These are phyloP conservation scores for Lobosporangium transversale DNA, from an alignment of 192 early-diverging fungal genomes.

Conservation along the genomic window DNA sequence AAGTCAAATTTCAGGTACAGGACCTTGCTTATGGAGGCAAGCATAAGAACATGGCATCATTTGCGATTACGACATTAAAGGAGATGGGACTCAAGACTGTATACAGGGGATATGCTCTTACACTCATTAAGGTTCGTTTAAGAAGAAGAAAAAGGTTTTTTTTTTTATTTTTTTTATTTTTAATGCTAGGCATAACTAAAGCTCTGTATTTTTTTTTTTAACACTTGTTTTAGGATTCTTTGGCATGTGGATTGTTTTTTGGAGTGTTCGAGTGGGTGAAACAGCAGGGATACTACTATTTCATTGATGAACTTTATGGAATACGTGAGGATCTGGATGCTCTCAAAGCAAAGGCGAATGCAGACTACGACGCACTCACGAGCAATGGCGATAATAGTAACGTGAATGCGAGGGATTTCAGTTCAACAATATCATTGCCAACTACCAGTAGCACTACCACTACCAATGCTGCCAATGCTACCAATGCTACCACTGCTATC, in stretches of 20 bases:
- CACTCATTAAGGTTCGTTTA: constrained; percentile 56
- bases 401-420: background rate
- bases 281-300: constrained; percentile 74
- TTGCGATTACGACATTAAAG: constrained; percentile 68
- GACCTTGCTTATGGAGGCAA: constrained; percentile 78
- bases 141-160: background rate
- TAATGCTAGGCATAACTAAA: too few species aligned
- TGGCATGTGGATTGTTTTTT: constrained; percentile 81
- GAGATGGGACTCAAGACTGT: constrained; percentile 63
- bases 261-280: constrained; percentile 82
- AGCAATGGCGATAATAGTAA: background rate
- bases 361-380: background rate
- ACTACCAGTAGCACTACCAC: background rate
- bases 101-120: constrained; percentile 65
- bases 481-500: constrained; percentile 35
- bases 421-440: background rate
- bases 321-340: constrained; percentile 51
- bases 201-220: too few species aligned
- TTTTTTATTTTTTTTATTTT: constrained; percentile 6
- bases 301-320: constrained; percentile 61
- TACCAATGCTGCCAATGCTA: background rate
- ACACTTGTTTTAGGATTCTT: constrained; percentile 60
- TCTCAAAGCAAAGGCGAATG: constrained; percentile 8
- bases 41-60: constrained; percentile 73
- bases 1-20: constrained; percentile 78